A percentile compares a stretch with the other conserved stretches of the same genome.
Conservation (phyloP, 257 asterid species). For the Gentiana straminea region DNA sequence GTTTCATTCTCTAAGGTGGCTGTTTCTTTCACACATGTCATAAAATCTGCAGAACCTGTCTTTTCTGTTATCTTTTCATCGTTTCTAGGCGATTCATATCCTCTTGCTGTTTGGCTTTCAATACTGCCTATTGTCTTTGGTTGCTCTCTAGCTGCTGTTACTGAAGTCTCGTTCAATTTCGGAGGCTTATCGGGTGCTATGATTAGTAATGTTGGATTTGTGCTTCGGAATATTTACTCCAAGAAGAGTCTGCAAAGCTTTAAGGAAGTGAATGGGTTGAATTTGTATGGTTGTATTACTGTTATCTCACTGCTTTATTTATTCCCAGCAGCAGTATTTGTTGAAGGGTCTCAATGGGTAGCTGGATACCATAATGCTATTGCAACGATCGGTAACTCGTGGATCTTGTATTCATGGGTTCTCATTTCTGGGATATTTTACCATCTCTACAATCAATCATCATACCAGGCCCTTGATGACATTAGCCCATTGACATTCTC, state of each 20-base stretch:
- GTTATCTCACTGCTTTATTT: conserved; percentile 69
- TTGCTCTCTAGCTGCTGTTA: conserved; percentile 90
- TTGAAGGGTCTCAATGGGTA: conserved; percentile 96
- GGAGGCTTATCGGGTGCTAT: conserved; percentile 82
- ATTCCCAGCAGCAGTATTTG: conserved; percentile 75
- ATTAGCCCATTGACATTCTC: conserved; percentile 90
- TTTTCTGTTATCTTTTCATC: conserved; percentile 79
- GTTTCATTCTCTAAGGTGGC: conserved; percentile 97
- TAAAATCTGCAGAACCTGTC: conserved; percentile 94
- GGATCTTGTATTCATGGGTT: conserved; percentile 74
- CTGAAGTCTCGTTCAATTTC: conserved; percentile 86
- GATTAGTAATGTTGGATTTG: conserved; percentile 89
- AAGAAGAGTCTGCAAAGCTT: conserved; percentile 80
- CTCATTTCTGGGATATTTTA: conserved; percentile 72
- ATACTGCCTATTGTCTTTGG: conserved; percentile 89
- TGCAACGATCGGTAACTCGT: conserved; percentile 43
- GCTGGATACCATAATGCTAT: conserved; percentile 74
- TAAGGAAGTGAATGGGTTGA: conserved; percentile 86
- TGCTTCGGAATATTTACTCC: conserved; percentile 77
- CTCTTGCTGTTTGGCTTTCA: conserved; percentile 76
- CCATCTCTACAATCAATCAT: conserved; percentile 86
- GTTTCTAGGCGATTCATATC: conserved; percentile 73
- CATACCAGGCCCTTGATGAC: conserved; percentile 91
- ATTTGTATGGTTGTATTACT: conserved; percentile 76
- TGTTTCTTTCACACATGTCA: conserved; percentile 93